Evolutionary conservation across 768 basidiomycete species (phyloP), one percentile per base, ranked within the genome.

Genomic region (Dioszegia crocea): DNA sequence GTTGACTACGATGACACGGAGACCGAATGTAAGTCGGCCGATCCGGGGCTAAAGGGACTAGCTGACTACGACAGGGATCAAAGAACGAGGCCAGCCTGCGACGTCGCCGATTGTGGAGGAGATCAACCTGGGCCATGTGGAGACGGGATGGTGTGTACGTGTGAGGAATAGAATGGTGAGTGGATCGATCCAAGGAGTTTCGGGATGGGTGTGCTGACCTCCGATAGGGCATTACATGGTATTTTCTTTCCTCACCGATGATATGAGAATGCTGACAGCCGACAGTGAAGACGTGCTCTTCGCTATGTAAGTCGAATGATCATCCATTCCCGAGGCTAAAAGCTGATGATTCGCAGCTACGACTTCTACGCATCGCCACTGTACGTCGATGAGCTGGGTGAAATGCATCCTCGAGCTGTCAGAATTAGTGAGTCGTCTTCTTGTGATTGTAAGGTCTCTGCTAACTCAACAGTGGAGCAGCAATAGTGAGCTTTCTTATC

Each of bases 341-440:
- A 43, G 30, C 49, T n/a, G n/a, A n/a, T 55, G 36, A 40, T 24
- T 11, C 2, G 0, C 53, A 72, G 70, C 58, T 76, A 75, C 43
- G 75, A 76, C 46, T 76, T 76, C 61, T 75, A 74, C 48, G 75
- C 75, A 11, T 71, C 71, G n/a, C 75, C 71, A 73, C 67, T 76
- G 23, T 76, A 76, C 56, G 75, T 76, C 29, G 75, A 76, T 52
- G 75, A 76, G 44, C 59, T 76, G 17, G 75, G 75, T 54, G 70
- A 70, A 54, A 70, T 73, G 74, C 74, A 73, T 36, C 71, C 71
- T 31, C 47, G 71, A 54, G 71, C 71, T 31, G 71, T 73, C 10
- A 29, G 71, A 36, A 73, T 73, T 31, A 71, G 71, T 73, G 26
- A 60, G 71, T 67, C 2, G 44, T 26, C 9, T 4, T 11, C 33